These are phyloP conservation scores for Teunomyces pallodes DNA, from an alignment of 805 yeast species.

Conservation along the genomic window DNA sequence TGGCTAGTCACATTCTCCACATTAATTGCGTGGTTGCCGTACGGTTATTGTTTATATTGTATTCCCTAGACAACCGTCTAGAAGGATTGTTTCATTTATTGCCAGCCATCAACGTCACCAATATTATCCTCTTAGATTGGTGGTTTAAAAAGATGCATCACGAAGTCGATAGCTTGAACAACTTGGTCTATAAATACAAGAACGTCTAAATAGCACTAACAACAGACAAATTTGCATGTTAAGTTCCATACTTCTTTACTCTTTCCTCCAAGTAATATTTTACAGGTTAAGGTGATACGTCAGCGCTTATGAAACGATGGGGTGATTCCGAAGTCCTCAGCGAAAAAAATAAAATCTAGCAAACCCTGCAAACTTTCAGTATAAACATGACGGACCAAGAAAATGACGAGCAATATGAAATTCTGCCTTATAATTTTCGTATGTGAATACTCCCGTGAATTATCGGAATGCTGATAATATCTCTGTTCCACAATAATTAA, in stretches of 20 bases:
- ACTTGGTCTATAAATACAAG: slow-evolving; percentile 21
- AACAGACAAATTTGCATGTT: not conserved
- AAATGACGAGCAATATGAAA: not conserved
- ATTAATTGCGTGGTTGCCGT: not conserved
- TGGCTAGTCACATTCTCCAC: not conserved
- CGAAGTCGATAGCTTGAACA: slow-evolving; percentile 14
- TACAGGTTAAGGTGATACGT: not conserved
- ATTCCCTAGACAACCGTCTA: not conserved
- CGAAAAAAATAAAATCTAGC: too few relatives aligned
- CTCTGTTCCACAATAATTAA: not conserved
- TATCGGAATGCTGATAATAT: too few relatives aligned
- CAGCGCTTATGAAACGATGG: not conserved
- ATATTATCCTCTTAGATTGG: slow-evolving; percentile 12
- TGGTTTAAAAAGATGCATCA: slow-evolving; percentile 12
- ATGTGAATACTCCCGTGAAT: not conserved
- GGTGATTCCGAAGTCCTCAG: too few relatives aligned
- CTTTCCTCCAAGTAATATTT: not conserved
- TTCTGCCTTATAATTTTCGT: not conserved
- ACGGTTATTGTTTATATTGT: not conserved
- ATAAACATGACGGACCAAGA: not conserved
- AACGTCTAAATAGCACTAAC: slow-evolving; percentile 10
- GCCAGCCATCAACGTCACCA: slow-evolving; percentile 17
- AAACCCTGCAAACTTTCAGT: too few relatives aligned
- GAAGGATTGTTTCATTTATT: slow-evolving; percentile 11
- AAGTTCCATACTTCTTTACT: not conserved